Evolutionary conservation across 1,284 basidiomycete genomes (phyloP).

Genomic region (Malassezia equina): DNA sequence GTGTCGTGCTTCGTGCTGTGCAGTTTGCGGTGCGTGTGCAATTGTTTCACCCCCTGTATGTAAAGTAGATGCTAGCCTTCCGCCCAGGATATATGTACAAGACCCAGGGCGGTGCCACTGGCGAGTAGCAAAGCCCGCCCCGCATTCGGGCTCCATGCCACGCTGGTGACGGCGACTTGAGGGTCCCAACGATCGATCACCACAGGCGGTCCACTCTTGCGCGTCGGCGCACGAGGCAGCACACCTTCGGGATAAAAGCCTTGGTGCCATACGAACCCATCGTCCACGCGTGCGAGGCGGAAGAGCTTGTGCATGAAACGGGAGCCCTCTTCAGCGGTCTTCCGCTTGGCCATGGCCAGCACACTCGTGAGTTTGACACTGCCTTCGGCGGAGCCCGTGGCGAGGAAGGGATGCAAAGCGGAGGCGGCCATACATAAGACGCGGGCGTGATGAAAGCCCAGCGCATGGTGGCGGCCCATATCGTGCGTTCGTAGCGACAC

Average conservation of each 20-base stretch:
- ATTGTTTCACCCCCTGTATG: background rate
- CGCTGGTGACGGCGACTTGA: background rate
- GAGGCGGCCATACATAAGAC: constrained; percentile 9
- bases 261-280: background rate
- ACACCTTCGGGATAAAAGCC: constrained; percentile 13
- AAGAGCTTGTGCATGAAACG: constrained; percentile 15
- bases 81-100: constrained; percentile 11
- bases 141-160: constrained; percentile 7
- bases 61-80: constrained; percentile 3
- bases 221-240: background rate
- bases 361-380: constrained; percentile 12
- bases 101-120: constrained; percentile 7
- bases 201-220: background rate
- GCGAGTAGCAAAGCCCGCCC: constrained; percentile 7
- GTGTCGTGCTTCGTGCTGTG: background rate
- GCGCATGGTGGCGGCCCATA: constrained; percentile 9
- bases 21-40: constrained; percentile 9
- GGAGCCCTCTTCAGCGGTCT: constrained; percentile 4
- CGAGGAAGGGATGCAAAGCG: constrained; percentile 9
- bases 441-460: constrained; percentile 16
- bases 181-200: constrained; percentile 10
- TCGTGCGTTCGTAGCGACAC: constrained; percentile 12
- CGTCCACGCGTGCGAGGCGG: constrained; percentile 3
- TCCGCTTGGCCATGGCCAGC: constrained; percentile 7
- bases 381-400: constrained; percentile 14